Evolutionary conservation across 2,329 filamentous ascomycete genomes (phyloP).

Genomic region (Diaporthe longicolla): DNA sequence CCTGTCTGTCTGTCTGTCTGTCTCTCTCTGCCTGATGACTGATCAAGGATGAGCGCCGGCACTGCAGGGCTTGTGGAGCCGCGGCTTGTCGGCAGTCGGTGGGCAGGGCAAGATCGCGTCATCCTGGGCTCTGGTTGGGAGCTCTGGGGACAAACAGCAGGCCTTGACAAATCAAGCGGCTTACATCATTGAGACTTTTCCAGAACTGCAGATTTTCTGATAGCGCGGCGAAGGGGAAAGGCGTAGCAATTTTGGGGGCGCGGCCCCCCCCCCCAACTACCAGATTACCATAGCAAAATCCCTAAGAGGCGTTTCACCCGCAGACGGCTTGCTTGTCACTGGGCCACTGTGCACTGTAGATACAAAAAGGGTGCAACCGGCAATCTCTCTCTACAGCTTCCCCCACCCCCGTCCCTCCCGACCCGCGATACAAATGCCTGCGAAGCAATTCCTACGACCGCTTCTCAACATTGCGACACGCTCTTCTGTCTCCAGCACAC

Average conservation of each 20-base stretch:
- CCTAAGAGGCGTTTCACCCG: background rate
- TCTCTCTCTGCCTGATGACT: background rate
- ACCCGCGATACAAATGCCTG: slow-evolving; percentile 36
- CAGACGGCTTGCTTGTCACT: background rate
- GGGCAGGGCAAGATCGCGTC: slow-evolving; percentile 4
- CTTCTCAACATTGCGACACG: slow-evolving; percentile 41
- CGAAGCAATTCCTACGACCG: slow-evolving; percentile 40
- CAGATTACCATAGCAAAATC: slow-evolving; percentile 25
- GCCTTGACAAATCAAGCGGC: slow-evolving; percentile 42
- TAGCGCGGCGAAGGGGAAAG: background rate
- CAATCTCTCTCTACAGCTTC: slow-evolving; percentile 23
- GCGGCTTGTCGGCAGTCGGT: slow-evolving; percentile 20
- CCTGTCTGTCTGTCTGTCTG: background rate
- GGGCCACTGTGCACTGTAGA: background rate
- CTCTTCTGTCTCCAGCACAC: slow-evolving; percentile 29
- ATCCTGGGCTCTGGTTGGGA: slow-evolving; percentile 13
- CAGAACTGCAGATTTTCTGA: slow-evolving; percentile 20
- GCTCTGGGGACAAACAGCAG: slow-evolving; percentile 4
- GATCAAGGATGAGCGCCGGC: background rate
- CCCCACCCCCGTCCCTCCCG: slow-evolving; percentile 4
- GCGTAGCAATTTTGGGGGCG: slow-evolving; percentile 11
- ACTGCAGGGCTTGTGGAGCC: background rate
- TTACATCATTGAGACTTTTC: slow-evolving; percentile 41
- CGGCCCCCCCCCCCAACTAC: background rate
- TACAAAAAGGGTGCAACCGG: slow-evolving; percentile 37